Evolutionary conservation across 148 eudicot genomes (phyloP).

Genomic region (Chenopodium quinoa): DNA sequence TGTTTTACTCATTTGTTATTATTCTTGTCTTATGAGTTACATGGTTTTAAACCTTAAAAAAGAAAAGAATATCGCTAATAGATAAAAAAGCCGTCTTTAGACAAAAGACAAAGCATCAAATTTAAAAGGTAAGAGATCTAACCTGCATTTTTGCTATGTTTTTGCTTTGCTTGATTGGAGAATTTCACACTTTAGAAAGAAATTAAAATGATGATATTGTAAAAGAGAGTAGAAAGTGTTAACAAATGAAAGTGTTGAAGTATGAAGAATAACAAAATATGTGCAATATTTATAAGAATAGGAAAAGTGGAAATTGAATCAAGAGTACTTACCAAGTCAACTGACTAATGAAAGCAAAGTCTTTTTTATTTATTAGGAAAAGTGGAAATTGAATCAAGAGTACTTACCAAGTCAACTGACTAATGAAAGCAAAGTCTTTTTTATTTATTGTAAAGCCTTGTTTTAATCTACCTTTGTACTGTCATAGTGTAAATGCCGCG

Average conservation of each 20-base stretch:
- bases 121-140: not conserved
- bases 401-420: not conserved
- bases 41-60: no score
- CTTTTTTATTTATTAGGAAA: not conserved
- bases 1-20: no score
- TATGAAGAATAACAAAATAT: not conserved
- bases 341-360: not conserved
- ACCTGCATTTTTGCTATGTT: not conserved
- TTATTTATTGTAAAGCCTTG: no score
- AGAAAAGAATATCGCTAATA: no score
- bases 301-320: not conserved
- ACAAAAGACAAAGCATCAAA: no score
- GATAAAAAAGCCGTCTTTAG: no score
- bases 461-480: no score
- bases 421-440: not conserved
- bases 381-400: not conserved
- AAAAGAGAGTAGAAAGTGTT: not conserved
- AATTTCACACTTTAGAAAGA: not conserved
- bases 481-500: no score
- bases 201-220: not conserved
- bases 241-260: not conserved
- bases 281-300: not conserved
- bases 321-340: not conserved
- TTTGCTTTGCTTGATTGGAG: not conserved
- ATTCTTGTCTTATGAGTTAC: no score